These are phyloP conservation scores for Halophytophthora polymorphica DNA, from an alignment of 352 stramenopile genomes.

Conservation along the genomic window DNA sequence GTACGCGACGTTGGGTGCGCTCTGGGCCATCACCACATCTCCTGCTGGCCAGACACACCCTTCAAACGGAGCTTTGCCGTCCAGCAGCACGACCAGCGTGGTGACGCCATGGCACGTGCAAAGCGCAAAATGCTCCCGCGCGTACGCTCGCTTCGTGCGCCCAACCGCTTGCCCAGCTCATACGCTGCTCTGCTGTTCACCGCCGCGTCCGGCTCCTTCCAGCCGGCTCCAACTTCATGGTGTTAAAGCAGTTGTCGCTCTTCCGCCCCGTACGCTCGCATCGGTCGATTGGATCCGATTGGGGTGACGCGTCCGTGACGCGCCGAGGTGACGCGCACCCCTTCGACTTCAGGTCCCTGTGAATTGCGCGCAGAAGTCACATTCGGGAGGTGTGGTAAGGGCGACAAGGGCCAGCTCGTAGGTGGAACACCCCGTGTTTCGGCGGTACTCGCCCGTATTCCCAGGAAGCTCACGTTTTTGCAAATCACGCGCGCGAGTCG, in stretches of 20 bases:
- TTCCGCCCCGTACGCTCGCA: slow-evolving; percentile 24
- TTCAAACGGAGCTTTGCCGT: slow-evolving; percentile 1
- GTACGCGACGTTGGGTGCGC: not conserved
- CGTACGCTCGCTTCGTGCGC: slow-evolving; percentile 21
- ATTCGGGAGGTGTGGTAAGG: slow-evolving; percentile 1
- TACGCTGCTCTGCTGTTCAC: no score
- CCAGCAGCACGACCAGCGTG: not conserved
- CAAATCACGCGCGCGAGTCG: slow-evolving; percentile 8
- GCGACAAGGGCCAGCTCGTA: no score
- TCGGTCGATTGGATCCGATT: not conserved
- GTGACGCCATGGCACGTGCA: not conserved
- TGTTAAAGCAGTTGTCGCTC: not conserved
- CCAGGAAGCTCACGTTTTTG: not conserved
- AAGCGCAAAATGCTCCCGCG: not conserved
- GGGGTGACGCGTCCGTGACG: slow-evolving; percentile 12
- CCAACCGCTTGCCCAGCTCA: slow-evolving; percentile 10
- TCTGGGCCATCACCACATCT: no score
- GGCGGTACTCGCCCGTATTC: no score
- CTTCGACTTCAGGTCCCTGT: not conserved
- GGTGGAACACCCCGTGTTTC: no score
- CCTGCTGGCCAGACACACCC: not conserved
- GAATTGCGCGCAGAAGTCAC: not conserved
- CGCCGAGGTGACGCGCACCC: slow-evolving; percentile 5
- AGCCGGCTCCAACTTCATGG: no score
- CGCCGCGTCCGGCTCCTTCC: no score